Percentiles rank a stretch among this genome's conserved stretches.
Conservation (phyloP, 2,329 filamentous ascomycete genomes). For the Penicillium sp. region DNA sequence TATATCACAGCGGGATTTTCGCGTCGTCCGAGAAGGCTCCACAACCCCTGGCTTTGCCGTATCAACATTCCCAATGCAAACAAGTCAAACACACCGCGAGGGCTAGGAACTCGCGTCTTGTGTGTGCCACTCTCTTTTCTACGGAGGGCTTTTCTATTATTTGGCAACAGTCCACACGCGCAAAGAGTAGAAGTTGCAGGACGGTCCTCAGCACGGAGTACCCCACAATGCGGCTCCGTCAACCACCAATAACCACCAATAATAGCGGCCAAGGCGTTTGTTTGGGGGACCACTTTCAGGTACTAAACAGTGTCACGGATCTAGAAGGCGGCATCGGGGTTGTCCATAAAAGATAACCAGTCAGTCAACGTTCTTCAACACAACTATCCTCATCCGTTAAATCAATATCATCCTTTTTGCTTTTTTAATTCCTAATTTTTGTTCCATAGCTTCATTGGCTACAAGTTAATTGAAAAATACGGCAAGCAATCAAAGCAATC, state of each 20-base stretch:
- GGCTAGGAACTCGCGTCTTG: neutral
- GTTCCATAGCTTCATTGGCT: too few relatives aligned
- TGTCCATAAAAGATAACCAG: too few relatives aligned
- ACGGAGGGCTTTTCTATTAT: neutral
- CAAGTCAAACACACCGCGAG: neutral
- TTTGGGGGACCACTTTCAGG: too few relatives aligned
- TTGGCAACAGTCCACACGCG: neutral
- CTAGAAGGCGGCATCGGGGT: too few relatives aligned
- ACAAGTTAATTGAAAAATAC: too few relatives aligned
- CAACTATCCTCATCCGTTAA: too few relatives aligned
- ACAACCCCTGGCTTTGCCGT: neutral
- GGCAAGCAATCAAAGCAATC: too few relatives aligned
- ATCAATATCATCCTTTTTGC: too few relatives aligned
- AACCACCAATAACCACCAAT: neutral
- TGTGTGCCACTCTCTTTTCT: neutral
- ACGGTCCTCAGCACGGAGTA: neutral
- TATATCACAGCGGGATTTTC: neutral
- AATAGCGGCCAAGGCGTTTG: neutral
- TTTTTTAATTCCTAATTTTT: too few relatives aligned
- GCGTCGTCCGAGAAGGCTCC: neutral
- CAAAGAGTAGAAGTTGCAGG: neutral
- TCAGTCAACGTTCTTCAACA: too few relatives aligned
- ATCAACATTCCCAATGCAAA: neutral
- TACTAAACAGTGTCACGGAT: too few relatives aligned
- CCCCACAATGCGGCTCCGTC: neutral